Base-by-base conservation (phyloP, 2,329 filamentous ascomycete genomes). In the Mycosphaerella sp. region DNA sequence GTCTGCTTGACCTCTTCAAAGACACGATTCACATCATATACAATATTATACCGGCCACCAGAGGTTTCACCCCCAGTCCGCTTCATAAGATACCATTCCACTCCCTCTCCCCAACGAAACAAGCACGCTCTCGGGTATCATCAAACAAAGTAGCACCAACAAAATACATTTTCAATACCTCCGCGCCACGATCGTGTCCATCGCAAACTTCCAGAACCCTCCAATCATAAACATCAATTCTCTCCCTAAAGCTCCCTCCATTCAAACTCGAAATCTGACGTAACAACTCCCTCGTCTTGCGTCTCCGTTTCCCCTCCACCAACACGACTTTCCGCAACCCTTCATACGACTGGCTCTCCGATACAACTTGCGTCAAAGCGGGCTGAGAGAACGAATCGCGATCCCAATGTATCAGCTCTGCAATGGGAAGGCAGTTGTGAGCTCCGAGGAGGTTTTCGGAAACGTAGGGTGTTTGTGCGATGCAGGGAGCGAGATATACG, bases 211-310 rank as follows among this genome's bases (percentile, higher is more conserved):
- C 63, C 37, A 66, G 39, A 3, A 64, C 60, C 41, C 65, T 60
- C 64, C 65, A 67, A 54, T 68, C 65, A 21, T 55, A 66, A 1
- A 66, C 47, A 14, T 66, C 63, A 3, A 68, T 50, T 13, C 61
- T 46, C 54, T 67, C 65, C 40, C 49, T 42, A 8, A 66, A 59
- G 12, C 35, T 21, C 0, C 63, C 62, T 2, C 45, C 27, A 28
- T 65, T 63, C 27, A 68, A n/a, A 34, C 13, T 34, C 10, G 10
- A n/a, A n/a, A 34, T n/a, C 4, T 5, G 30, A 12, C 6, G 6
- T 34, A 34, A 12, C 30, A 34, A 32, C 7, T 39, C 52, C 28
- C 51, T 1, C 2, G 66, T 42, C n/a, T 56, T 43, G 17, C 41
- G 41, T 9, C 25, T 30, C 5, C 66, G 56, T 12, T 55, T 58